Evolutionary conservation across 1,284 basidiomycete genomes (phyloP).

Genomic region (Sparassis latifolia): DNA sequence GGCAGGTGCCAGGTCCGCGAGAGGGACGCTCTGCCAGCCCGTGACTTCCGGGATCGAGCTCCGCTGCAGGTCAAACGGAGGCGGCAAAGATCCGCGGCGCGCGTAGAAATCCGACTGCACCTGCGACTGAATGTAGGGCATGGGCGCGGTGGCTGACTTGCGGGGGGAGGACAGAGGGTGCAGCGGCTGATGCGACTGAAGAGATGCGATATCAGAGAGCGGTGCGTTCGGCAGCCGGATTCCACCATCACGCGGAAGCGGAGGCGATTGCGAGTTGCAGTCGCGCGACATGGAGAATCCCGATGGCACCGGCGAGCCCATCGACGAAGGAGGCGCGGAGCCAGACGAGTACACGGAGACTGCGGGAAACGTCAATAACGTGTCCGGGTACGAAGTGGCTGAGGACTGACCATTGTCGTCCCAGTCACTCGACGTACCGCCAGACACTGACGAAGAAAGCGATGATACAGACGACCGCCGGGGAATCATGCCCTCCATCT

Average conservation of each 20-base stretch:
- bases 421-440: slow-evolving; percentile 58
- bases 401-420: slow-evolving; percentile 62
- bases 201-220: slow-evolving; percentile 55
- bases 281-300: slow-evolving; percentile 55
- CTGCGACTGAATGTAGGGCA: slow-evolving; percentile 20
- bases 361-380: slow-evolving; percentile 21
- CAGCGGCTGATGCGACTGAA: slow-evolving; percentile 23
- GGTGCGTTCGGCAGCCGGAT: slow-evolving; percentile 68
- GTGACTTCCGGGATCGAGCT: slow-evolving; percentile 30
- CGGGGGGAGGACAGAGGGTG: slow-evolving; percentile 27
- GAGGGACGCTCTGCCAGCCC: slow-evolving; percentile 34
- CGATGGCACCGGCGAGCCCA: slow-evolving; percentile 51
- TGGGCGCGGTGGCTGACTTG: slow-evolving; percentile 35
- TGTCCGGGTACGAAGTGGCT: slow-evolving; percentile 1
- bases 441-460: slow-evolving; percentile 47
- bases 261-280: slow-evolving; percentile 51
- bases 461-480: slow-evolving; percentile 57
- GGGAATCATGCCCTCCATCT: slow-evolving; percentile 28
- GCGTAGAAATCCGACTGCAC: slow-evolving; percentile 21
- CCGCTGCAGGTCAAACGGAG: slow-evolving; percentile 16
- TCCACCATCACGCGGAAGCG: slow-evolving; percentile 42
- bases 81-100: slow-evolving; percentile 25
- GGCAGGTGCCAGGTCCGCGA: slow-evolving; percentile 23
- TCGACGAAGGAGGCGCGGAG: slow-evolving; percentile 58
- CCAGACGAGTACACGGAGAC: slow-evolving; percentile 61